Percentiles rank a stretch among this genome's conserved stretches.
Conservation (phyloP, 768 basidiomycete genomes). For the Suillus decipiens region DNA sequence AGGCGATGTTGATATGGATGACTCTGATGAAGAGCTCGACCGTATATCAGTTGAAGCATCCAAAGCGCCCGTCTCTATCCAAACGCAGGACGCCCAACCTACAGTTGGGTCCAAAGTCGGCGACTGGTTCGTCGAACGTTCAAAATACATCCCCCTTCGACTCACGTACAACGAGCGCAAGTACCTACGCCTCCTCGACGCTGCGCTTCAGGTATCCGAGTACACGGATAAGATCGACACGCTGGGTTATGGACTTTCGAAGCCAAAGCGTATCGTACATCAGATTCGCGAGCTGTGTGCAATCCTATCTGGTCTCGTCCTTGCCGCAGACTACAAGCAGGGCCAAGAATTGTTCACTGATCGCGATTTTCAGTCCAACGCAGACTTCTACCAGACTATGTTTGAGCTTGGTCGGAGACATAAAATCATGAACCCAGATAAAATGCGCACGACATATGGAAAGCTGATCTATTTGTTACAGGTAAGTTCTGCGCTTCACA, state of each 20-base stretch:
- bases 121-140: slow-evolving; percentile 84
- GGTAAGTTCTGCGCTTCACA: slow-evolving; percentile 39
- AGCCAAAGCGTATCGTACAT: slow-evolving; percentile 84
- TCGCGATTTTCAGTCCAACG: slow-evolving; percentile 79
- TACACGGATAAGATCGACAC: slow-evolving; percentile 92
- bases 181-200: slow-evolving; percentile 81
- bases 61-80: slow-evolving; percentile 20
- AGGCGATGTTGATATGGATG: slow-evolving; percentile 38
- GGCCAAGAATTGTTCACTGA: slow-evolving; percentile 87
- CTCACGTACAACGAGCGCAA: slow-evolving; percentile 77
- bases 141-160: slow-evolving; percentile 80
- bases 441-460: slow-evolving; percentile 88
- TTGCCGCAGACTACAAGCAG: slow-evolving; percentile 84
- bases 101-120: slow-evolving; percentile 62
- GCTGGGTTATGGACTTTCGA: slow-evolving; percentile 72
- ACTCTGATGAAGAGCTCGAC: slow-evolving; percentile 41
- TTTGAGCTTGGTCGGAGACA: slow-evolving; percentile 85
- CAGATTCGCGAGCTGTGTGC: slow-evolving; percentile 88
- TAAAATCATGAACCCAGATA: slow-evolving; percentile 92
- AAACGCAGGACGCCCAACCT: slow-evolving; percentile 58
- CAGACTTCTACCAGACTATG: slow-evolving; percentile 75
- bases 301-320: slow-evolving; percentile 80
- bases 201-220: slow-evolving; percentile 81
- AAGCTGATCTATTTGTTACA: slow-evolving; percentile 84
- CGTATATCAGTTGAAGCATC: slow-evolving; percentile 33